Base-by-base conservation (phyloP, 371 early-diverging fungal genomes). In the Syncephalastrum contaminatum region DNA sequence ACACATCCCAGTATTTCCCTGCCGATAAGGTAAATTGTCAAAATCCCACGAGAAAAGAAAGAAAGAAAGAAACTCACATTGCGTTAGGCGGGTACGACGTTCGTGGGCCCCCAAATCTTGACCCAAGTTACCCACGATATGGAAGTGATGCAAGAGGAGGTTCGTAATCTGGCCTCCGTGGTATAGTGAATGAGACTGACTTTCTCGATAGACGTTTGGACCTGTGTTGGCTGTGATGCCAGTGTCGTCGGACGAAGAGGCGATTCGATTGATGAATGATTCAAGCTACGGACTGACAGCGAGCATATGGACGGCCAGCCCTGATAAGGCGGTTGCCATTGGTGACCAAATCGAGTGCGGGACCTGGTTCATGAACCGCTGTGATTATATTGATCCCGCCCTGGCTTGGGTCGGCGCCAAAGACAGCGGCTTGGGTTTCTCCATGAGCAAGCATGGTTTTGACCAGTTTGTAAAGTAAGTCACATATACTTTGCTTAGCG, bases 331-430 rank as follows among this genome's bases (percentile, higher is more conserved):
- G 0, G 20, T 83, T 39, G 69, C 53, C 14, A 83, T 91, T 55
- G 89, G 86, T 8, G 81, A 88, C 48, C 80, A 76, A 52, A 78
- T 92, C 48, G 88, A 92, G 51, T 83, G 86, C 0, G 94, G 94
- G 14, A 92, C 94, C n/a, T 85, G 88, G 80, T 93, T 89, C 63
- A 83, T 90, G 88, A 93, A 93, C 62, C 84, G 91, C 1, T 91
- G 91, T 62, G 92, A 93, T 66, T 90, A 82, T 55, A 67, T 88
- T 39, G 92, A 92, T 64, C 92, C 92, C 25, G 90, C 84, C 4
- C 62, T 94, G 36, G 83, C 90, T 19, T 94, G 92, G 92, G 82
- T 83, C 19, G 94, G 92, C 7, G 84, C 81, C 43, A 94, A 92
- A 71, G 82, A 89, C n/a, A 86, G 87, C 44, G 94, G 94, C 0